A percentile compares a stretch with the other conserved stretches of the same genome.
Evolutionary conservation across 306 rosid genomes (phyloP).

Genomic region (Vigna reflexopilosa): DNA sequence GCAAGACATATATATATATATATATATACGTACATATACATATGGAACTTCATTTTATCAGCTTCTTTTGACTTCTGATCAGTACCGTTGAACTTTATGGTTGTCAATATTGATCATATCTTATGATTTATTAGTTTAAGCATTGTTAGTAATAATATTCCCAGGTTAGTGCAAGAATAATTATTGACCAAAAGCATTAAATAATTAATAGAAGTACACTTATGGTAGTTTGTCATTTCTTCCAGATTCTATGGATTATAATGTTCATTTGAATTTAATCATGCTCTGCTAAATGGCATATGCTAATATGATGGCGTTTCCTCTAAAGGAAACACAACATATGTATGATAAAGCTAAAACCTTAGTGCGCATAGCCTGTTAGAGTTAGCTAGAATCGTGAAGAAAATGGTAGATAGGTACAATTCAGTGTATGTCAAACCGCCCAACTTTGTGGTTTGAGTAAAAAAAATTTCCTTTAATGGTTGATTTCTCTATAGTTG

Average conservation of each 20-base stretch:
- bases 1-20: not conserved
- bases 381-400: conserved; percentile 13
- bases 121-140: conserved; percentile 41
- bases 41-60: conserved; percentile 41
- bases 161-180: conserved; percentile 59
- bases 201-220: conserved; percentile 36
- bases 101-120: conserved; percentile 41
- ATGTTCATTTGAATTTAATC: conserved; percentile 47
- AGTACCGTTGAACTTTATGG: conserved; percentile 41
- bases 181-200: conserved; percentile 49
- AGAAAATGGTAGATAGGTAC: conserved; percentile 27
- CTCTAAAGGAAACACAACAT: conserved; percentile 48
- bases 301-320: conserved; percentile 55
- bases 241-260: conserved; percentile 53
- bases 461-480: not conserved
- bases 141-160: conserved; percentile 47
- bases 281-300: conserved; percentile 41
- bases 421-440: not conserved
- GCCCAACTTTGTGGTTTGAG: not conserved
- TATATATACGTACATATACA: not conserved
- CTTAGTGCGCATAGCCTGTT: conserved; percentile 43
- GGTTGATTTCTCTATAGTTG: not conserved
- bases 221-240: conserved; percentile 53
- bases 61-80: conserved; percentile 38
- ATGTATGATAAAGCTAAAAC: conserved; percentile 38